These are phyloP conservation scores for Fusarium pseudograminearum DNA, from an alignment of 2,329 filamentous ascomycete species.

Conservation along the genomic window DNA sequence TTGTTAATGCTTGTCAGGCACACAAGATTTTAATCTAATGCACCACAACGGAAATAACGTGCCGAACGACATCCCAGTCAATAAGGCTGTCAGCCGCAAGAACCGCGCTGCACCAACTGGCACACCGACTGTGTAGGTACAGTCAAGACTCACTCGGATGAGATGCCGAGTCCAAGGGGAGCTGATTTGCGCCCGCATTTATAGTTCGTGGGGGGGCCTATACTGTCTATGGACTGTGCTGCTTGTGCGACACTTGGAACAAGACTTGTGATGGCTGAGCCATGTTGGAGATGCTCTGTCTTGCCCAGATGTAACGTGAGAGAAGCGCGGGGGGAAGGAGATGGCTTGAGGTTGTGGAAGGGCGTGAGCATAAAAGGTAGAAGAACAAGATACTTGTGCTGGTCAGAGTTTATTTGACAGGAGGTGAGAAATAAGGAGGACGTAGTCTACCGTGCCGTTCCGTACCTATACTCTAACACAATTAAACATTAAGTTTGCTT, in stretches of 20 bases:
- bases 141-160: slow-evolving; percentile 25
- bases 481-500: neutral
- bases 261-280: slow-evolving; percentile 8
- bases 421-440: neutral
- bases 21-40: slow-evolving; percentile 15
- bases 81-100: slow-evolving; percentile 20
- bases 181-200: slow-evolving; percentile 42
- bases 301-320: slow-evolving; percentile 12
- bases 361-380: slow-evolving; percentile 23
- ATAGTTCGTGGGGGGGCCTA: slow-evolving; percentile 18
- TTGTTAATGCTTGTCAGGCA: slow-evolving; percentile 3
- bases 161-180: slow-evolving; percentile 28
- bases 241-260: neutral
- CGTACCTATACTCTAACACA: neutral
- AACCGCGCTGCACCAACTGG: slow-evolving; percentile 3
- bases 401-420: neutral
- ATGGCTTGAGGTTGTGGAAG: slow-evolving; percentile 7
- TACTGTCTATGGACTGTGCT: neutral
- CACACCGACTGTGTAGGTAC: slow-evolving; percentile 18
- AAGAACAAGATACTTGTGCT: neutral
- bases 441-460: slow-evolving; percentile 17
- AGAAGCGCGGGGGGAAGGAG: slow-evolving; percentile 3
- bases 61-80: slow-evolving; percentile 26
- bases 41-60: slow-evolving; percentile 34
- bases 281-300: neutral